Evolutionary conservation across 441 rosid genomes (phyloP).

Genomic region (Lepidium campestre): DNA sequence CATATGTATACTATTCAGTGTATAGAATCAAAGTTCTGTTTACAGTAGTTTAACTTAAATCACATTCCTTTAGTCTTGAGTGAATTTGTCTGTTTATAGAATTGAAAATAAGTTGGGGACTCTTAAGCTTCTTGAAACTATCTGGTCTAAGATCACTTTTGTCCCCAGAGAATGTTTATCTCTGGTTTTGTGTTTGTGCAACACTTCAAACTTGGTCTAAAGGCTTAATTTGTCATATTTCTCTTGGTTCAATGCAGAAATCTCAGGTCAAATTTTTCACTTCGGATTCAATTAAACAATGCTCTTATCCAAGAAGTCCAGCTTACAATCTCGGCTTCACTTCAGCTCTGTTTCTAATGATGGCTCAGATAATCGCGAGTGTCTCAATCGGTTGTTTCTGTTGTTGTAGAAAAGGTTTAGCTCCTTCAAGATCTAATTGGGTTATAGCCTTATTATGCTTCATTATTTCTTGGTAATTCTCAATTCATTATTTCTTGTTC

Average conservation of each 20-base stretch:
- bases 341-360: slow-evolving; percentile 59
- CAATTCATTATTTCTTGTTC: not conserved
- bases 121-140: not conserved
- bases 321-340: slow-evolving; percentile 73
- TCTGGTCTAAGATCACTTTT: not conserved
- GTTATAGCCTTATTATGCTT: slow-evolving; percentile 55
- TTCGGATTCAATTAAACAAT: slow-evolving; percentile 38
- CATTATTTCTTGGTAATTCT: slow-evolving; percentile 65
- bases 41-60: not conserved
- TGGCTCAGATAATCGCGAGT: slow-evolving; percentile 61
- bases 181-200: not conserved
- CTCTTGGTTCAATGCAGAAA: slow-evolving; percentile 36
- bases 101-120: no score
- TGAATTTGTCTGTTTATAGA: not conserved
- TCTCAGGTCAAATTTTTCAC: slow-evolving; percentile 45
- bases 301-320: slow-evolving; percentile 71
- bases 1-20: not conserved
- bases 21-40: not conserved
- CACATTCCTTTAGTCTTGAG: not conserved
- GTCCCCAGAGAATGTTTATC: not conserved
- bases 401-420: slow-evolving; percentile 63
- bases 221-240: not conserved
- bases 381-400: slow-evolving; percentile 75
- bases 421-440: slow-evolving; percentile 55
- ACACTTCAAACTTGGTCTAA: not conserved